phyloP scores from a whole-genome alignment of 1,284 basidiomycete genomes.

The Apiotrichum brassicae region DNA sequence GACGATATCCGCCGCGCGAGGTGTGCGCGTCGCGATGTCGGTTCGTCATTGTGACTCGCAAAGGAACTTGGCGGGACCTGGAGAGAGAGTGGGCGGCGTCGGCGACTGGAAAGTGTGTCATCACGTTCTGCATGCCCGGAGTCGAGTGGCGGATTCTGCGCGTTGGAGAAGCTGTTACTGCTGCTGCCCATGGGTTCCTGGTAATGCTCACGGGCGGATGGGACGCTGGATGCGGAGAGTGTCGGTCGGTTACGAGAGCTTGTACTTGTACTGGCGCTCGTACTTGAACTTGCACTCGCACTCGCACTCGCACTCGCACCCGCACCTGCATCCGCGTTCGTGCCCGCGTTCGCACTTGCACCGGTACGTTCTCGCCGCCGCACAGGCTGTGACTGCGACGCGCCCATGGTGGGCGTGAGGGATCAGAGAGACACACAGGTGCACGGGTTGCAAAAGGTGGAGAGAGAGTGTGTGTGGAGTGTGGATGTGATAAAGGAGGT shows the following conservation, averaged over 20 bases:
- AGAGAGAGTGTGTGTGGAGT: background rate
- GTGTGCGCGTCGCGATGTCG: background rate
- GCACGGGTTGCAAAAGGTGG: background rate
- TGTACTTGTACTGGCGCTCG: background rate
- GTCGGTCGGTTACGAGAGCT: background rate
- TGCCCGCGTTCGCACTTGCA: background rate
- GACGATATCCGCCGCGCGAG: background rate
- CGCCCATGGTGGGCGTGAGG: constrained; percentile 23
- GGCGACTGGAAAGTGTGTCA: background rate
- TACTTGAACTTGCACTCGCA: constrained; percentile 3
- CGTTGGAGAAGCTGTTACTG: too few relatives aligned
- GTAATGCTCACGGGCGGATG: background rate
- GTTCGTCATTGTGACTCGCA: background rate
- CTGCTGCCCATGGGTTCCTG: too few relatives aligned
- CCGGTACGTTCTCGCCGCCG: background rate
- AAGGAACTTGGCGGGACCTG: constrained; percentile 1
- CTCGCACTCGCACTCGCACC: too few relatives aligned
- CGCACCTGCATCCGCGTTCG: background rate
- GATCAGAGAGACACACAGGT: too few relatives aligned
- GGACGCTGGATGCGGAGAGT: background rate
- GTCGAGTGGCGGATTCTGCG: too few relatives aligned
- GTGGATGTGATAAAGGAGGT: too few relatives aligned
- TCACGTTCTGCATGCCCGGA: too few relatives aligned
- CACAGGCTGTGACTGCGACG: constrained; percentile 23
- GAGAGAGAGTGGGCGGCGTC: constrained; percentile 3